Conservation (phyloP, 106 monocot species). For the Ottelia alismoides region DNA sequence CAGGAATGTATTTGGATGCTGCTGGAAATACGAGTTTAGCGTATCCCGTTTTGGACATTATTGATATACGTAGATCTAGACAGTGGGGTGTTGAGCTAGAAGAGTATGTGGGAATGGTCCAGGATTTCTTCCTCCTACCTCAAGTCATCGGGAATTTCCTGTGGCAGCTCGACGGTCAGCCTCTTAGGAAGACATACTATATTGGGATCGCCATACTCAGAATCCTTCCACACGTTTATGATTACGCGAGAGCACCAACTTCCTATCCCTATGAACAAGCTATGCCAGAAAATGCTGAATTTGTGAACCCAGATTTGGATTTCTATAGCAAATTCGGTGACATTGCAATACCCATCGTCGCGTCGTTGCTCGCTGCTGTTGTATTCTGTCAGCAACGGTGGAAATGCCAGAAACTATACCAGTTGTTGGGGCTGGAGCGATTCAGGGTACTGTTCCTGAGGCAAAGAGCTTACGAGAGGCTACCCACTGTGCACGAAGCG, state of each 20-base stretch:
- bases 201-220: slow-evolving; percentile 43
- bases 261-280: slow-evolving; percentile 21
- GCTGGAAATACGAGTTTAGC: not conserved
- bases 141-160: slow-evolving; percentile 56
- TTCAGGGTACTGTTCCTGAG: slow-evolving; percentile 32
- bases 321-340: slow-evolving; percentile 58
- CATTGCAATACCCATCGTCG: slow-evolving; percentile 36
- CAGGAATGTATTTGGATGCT: no score
- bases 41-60: slow-evolving; percentile 14
- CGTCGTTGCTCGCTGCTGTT: slow-evolving; percentile 18
- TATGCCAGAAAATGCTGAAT: slow-evolving; percentile 31
- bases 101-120: slow-evolving; percentile 49
- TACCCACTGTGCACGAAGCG: slow-evolving; percentile 43
- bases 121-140: slow-evolving; percentile 69
- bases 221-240: slow-evolving; percentile 60
- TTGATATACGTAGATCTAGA: slow-evolving; percentile 18
- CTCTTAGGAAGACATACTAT: slow-evolving; percentile 47
- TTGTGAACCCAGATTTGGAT: slow-evolving; percentile 47
- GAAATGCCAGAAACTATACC: slow-evolving; percentile 22
- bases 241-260: slow-evolving; percentile 42
- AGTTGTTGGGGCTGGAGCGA: slow-evolving; percentile 16
- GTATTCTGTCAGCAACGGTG: slow-evolving; percentile 47
- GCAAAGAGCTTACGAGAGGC: slow-evolving; percentile 47
- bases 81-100: slow-evolving; percentile 42
- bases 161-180: slow-evolving; percentile 43